These are phyloP conservation scores for Elsinoe ampelina DNA, from an alignment of 2,329 filamentous ascomycete species.

Conservation along the genomic window DNA sequence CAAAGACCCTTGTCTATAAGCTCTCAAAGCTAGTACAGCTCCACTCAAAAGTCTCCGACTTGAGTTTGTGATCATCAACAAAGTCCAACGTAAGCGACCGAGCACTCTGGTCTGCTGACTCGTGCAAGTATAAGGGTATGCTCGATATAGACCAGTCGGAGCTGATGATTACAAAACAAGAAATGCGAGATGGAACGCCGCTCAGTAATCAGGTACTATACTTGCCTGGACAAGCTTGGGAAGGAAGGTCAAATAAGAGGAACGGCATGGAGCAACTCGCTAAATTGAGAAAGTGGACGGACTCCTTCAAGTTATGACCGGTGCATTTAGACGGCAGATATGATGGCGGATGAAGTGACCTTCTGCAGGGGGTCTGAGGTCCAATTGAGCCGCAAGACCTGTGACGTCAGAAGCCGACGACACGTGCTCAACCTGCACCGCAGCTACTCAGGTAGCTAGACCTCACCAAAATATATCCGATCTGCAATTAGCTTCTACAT, in stretches of 20 bases:
- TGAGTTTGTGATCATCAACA: not conserved
- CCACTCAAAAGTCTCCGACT: not conserved
- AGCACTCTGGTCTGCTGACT: not conserved
- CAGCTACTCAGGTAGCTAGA: too few species aligned
- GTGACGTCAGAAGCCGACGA: not conserved
- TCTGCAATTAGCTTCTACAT: not conserved
- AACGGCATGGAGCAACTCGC: too few species aligned
- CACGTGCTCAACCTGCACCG: not conserved
- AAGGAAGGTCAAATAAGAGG: too few species aligned
- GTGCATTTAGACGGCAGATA: not conserved
- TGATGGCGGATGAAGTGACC: not conserved
- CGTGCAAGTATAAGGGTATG: not conserved
- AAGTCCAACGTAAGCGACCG: not conserved
- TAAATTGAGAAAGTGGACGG: too few species aligned
- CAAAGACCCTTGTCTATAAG: not conserved
- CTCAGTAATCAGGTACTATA: not conserved
- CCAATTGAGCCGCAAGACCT: not conserved
- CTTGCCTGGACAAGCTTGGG: not conserved
- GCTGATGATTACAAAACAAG: conserved; percentile 6
- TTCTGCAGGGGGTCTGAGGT: not conserved
- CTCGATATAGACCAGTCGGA: not conserved
- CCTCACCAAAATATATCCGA: not conserved
- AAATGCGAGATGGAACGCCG: not conserved
- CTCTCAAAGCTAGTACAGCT: not conserved
- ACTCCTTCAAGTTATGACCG: too few species aligned